Evolutionary conservation across 2,329 filamentous ascomycete genomes (phyloP).

Genomic region (Fusarium coicis): DNA sequence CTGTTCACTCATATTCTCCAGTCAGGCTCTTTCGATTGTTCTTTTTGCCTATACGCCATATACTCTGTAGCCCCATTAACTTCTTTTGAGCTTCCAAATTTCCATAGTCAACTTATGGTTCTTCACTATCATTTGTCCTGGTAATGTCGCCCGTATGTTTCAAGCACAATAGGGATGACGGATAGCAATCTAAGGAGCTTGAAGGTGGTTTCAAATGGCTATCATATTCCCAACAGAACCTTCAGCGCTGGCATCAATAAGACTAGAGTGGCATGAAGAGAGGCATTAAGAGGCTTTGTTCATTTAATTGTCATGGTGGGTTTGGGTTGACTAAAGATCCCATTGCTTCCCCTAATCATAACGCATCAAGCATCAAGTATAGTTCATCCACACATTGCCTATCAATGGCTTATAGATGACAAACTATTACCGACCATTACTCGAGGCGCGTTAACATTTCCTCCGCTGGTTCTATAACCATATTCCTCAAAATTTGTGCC

Average conservation of each 20-base stretch:
- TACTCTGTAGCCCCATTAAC: neutral
- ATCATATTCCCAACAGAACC: neutral
- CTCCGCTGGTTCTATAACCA: slow-evolving; percentile 31
- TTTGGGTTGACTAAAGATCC: slow-evolving; percentile 13
- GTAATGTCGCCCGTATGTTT: neutral
- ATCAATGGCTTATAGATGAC: slow-evolving; percentile 20
- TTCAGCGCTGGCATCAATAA: too few relatives aligned
- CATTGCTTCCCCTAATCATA: slow-evolving; percentile 12
- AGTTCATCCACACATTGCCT: slow-evolving; percentile 27
- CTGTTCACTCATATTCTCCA: neutral
- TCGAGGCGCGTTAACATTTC: slow-evolving; percentile 22
- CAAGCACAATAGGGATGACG: neutral
- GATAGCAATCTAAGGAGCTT: neutral
- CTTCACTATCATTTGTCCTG: neutral
- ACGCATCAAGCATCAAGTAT: slow-evolving; percentile 30
- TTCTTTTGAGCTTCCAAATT: neutral
- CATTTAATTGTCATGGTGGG: slow-evolving; percentile 6
- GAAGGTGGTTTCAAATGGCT: neutral
- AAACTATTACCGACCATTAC: slow-evolving; percentile 25
- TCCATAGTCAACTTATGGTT: neutral
- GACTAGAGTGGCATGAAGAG: neutral
- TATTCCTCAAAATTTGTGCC: slow-evolving; percentile 3
- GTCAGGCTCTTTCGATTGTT: neutral
- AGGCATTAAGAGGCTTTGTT: neutral
- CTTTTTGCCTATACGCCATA: neutral